Evolutionary conservation across 495 filamentous ascomycete genomes (phyloP), one percentile per base, ranked within the genome.

Genomic region (Talaromyces wortmannii): DNA sequence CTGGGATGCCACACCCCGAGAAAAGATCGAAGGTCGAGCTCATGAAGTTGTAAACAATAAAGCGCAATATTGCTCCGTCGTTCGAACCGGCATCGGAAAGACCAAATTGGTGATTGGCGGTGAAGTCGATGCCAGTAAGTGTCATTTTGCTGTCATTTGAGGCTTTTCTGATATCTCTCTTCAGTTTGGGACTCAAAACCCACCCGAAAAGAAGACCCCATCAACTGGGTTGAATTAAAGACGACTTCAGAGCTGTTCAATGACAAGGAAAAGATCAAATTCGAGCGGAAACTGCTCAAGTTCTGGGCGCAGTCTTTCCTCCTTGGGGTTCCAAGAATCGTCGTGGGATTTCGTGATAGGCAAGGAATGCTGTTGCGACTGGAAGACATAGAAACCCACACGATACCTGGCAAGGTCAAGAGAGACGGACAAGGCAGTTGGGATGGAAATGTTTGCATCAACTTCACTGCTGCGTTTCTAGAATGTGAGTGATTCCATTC

Each of bases 231-330:
- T 13, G 94, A 99, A 67, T 77, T 99, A 48, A 99, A 99, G 67
- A 97, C 94, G 0, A 81, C 82, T 2, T 85, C 83, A n/a, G 83
- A 87, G 55, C 85, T 88, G 33, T 70, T 72, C 29, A 78, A 73
- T 33, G 77, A 85, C 1, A 78, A 82, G 33, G 87, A 90, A 57
- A 75, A 82, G 67, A 56, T 85, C 15, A 88, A 85, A 51, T 95
- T 87, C 61, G 89, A 99, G 68, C 80, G 87, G 10, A 97, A 97
- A 66, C 76, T 97, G 36, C 77, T 96, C 58, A 95, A 92, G 57
- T 96, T 90, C 72, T 99, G 94, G 94, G 87, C 90, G 15, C 94
- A 99, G 60, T 96, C 90, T 2, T 99, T 96, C 63, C 78, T 99
- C 0, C 82, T 99, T 1, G 92, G 91, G 6, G 91, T 97, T 2